Evolutionary conservation across 2,329 filamentous ascomycete species (phyloP), one percentile per base, ranked within the genome.

Genomic region (Pseudocercospora macadamiae): DNA sequence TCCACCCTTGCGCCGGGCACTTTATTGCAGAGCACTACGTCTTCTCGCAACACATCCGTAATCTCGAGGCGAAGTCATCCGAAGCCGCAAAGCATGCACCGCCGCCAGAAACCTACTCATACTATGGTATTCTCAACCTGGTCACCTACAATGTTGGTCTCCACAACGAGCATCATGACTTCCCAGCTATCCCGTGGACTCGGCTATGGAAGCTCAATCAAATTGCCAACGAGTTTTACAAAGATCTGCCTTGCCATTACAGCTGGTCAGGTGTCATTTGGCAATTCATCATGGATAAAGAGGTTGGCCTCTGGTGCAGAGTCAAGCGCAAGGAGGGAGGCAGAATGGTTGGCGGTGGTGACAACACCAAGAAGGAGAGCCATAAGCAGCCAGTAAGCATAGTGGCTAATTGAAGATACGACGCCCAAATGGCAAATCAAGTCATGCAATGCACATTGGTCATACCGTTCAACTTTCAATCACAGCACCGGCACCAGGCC

Each of bases 81-180:
- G 76, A 79, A 37, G 79, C 89, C 39, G 72, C 73, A 3, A 76
- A 74, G 63, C 71, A 75, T 14, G 70, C 69, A 6, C 76, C 77
- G 2, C 83, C 96, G 3, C 93, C 95, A 2, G 95, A 99, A 81
- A 99, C 95, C 1, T 99, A 91, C 79, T 93, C 89, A 48, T 99
- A 99, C 83, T 99, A 99, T 74, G 95, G 95, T 0, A 86, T 89
- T 0, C 83, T 97, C 65, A 99, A 99, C 78, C 77, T 92, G 69
- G 78, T 99, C 51, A 96, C 93, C 0, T 99, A 97, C 82, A 99
- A 99, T 69, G 95, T 99, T 45, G 95, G 95, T 54, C 80, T 97
- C 71, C 95, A 99, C 81, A 99, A 99, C 74, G 95, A 99, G 81
- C 95, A 99, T 77, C 95, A 99, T 75, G 95, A 99, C 76, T 99